Conservation (phyloP, 2,329 filamentous ascomycete species). For the Hypoxylon sp. region DNA sequence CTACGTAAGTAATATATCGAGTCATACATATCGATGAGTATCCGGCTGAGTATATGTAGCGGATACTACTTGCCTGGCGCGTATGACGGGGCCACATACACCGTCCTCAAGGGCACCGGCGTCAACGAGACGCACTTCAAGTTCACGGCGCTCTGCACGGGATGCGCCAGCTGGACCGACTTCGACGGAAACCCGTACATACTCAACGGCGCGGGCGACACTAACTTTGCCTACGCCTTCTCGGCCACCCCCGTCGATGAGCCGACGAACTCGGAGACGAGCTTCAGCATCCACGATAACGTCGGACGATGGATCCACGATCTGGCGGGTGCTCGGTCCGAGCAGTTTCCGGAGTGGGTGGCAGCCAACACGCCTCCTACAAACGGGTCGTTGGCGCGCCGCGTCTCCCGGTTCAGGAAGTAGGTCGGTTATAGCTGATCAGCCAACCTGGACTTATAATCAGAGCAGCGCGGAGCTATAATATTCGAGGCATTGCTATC, state of each 20-base stretch:
- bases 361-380: conserved; percentile 38
- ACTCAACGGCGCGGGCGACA: conserved; percentile 54
- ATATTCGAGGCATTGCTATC: conserved; percentile 37
- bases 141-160: conserved; percentile 53
- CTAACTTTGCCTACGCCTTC: conserved; percentile 57
- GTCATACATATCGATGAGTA: not conserved
- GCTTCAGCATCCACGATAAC: conserved; percentile 58
- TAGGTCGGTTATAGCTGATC: conserved; percentile 30
- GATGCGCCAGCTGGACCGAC: conserved; percentile 58
- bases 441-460: conserved; percentile 35
- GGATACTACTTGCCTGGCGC: conserved; percentile 52
- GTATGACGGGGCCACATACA: conserved; percentile 51
- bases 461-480: conserved; percentile 35
- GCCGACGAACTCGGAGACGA: conserved; percentile 51
- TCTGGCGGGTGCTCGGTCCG: conserved; percentile 50
- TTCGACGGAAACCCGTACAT: conserved; percentile 54
- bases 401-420: not conserved
- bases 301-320: conserved; percentile 57
- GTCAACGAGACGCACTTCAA: conserved; percentile 53
- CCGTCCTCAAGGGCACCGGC: conserved; percentile 52
- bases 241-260: conserved; percentile 54
- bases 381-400: too few relatives aligned
- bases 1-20: conserved; percentile 50
- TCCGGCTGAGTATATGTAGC: conserved; percentile 39
- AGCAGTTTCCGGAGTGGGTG: conserved; percentile 52